Percentiles rank a stretch among this genome's conserved stretches.
phyloP scores from a whole-genome alignment of 2,329 filamentous ascomycete genomes.

The Cercospora zeae-maydis region DNA sequence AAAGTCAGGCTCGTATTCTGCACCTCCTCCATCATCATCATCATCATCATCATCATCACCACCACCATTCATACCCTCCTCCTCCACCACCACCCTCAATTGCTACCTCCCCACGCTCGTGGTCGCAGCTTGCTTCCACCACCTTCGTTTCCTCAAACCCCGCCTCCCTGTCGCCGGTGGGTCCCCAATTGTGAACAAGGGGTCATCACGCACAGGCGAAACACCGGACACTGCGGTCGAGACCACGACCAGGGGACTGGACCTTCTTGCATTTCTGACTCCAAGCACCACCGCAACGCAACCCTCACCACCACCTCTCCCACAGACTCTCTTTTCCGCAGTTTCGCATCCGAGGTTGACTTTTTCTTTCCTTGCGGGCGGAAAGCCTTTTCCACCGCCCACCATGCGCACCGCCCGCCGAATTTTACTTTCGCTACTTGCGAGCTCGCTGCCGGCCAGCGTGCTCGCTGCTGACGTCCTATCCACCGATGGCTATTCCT shows the following conservation, averaged over 20 bases:
- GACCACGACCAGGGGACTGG: neutral
- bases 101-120: neutral
- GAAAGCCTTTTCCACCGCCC: slow-evolving; percentile 18
- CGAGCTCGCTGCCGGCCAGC: slow-evolving; percentile 40
- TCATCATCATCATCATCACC: too few species aligned
- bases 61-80: neutral
- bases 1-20: slow-evolving; percentile 18
- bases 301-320: too few species aligned
- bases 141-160: neutral
- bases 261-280: slow-evolving; percentile 1
- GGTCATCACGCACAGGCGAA: slow-evolving; percentile 11
- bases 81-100: slow-evolving; percentile 4
- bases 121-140: neutral
- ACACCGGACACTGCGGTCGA: slow-evolving; percentile 10
- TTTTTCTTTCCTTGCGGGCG: slow-evolving; percentile 8
- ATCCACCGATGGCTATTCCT: slow-evolving; percentile 73
- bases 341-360: slow-evolving; percentile 4
- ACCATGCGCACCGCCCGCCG: slow-evolving; percentile 32
- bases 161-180: slow-evolving; percentile 2
- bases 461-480: slow-evolving; percentile 68
- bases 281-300: too few species aligned
- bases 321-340: neutral
- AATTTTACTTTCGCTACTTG: slow-evolving; percentile 31
- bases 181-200: slow-evolving; percentile 10
- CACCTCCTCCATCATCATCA: neutral